Evolutionary conservation across 2,329 filamentous ascomycete genomes (phyloP).

Genomic region (Xylaria digitata): DNA sequence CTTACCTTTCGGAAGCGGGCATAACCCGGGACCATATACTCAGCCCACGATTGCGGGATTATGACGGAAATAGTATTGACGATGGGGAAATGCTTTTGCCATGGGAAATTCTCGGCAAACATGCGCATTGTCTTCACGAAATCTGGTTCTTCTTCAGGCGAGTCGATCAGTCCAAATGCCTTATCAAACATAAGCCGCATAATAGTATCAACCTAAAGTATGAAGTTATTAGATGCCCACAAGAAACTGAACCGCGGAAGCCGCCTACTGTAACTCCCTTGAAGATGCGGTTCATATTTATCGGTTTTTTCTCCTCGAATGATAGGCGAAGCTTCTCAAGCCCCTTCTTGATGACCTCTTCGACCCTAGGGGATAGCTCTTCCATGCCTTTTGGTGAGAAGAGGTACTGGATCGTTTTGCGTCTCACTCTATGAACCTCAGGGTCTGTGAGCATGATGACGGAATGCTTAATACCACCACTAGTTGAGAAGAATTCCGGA

Average conservation of each 20-base stretch:
- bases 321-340: slow-evolving; percentile 23
- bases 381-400: slow-evolving; percentile 32
- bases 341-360: slow-evolving; percentile 24
- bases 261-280: slow-evolving; percentile 31
- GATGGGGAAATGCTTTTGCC: slow-evolving; percentile 35
- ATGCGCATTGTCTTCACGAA: slow-evolving; percentile 32
- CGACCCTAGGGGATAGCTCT: slow-evolving; percentile 26
- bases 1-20: slow-evolving; percentile 29
- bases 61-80: slow-evolving; percentile 19
- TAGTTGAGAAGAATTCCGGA: slow-evolving; percentile 31
- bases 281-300: slow-evolving; percentile 35
- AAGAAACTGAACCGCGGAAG: background rate
- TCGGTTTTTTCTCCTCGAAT: slow-evolving; percentile 26
- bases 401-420: slow-evolving; percentile 26
- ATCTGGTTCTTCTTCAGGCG: slow-evolving; percentile 26
- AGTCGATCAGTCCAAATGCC: slow-evolving; percentile 25
- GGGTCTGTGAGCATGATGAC: slow-evolving; percentile 32
- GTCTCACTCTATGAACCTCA: slow-evolving; percentile 23
- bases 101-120: slow-evolving; percentile 36
- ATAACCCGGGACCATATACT: slow-evolving; percentile 32
- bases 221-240: background rate
- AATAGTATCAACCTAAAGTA: slow-evolving; percentile 33
- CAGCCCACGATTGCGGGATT: slow-evolving; percentile 24
- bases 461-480: slow-evolving; percentile 33
- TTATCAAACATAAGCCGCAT: slow-evolving; percentile 34